Base-by-base conservation (phyloP, 495 filamentous ascomycete genomes). In the Penicillium longicatenatum region DNA sequence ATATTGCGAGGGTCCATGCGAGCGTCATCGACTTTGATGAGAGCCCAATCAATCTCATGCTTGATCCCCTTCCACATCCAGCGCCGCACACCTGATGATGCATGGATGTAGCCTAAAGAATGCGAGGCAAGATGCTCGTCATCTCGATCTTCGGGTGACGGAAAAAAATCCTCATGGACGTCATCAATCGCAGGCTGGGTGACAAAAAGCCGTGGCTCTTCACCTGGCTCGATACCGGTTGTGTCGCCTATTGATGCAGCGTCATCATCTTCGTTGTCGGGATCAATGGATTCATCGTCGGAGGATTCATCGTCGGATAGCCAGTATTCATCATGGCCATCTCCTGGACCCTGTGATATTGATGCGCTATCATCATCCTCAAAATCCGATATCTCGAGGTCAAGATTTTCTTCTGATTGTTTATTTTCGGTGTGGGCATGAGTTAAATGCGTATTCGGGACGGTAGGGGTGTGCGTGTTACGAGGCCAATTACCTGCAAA, bases 21-120 rank as follows among this genome's bases (percentile, higher is more conserved):
- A 17, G 85, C 79, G 8, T 86, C 76, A 19, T 87, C 74, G 50
- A 98, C 88, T 66, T 92, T 88, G 58, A 98, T 90, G 10, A 98
- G 75, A 0, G 93, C 92, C 93, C 93, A 98, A 69, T 98, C 93
- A 57, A 98, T 92, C 69, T 98, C 93, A 63, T 98, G 93, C 14
- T 89, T 80, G 12, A 93, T 71, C 6, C 83, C 83, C 42, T 85
- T 75, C 24, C 84, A 77, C 54, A 70, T 79, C 62, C 86, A 86
- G 3, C 94, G 84, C 17, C 90, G 82, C 53, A 97, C 84, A 9
- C 93, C 93, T 17, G 91, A 95, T 2, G 91, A 96, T 17, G 93
- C 93, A 57, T 95, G 89, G 29, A 97, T 77, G 59, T 90, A 86
- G 11, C 93, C 93, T 3, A 98, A 76, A 9, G 82, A 81, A 63